These are phyloP conservation scores for Malus sylvestris DNA, from an alignment of 306 rosid species.

Conservation along the genomic window DNA sequence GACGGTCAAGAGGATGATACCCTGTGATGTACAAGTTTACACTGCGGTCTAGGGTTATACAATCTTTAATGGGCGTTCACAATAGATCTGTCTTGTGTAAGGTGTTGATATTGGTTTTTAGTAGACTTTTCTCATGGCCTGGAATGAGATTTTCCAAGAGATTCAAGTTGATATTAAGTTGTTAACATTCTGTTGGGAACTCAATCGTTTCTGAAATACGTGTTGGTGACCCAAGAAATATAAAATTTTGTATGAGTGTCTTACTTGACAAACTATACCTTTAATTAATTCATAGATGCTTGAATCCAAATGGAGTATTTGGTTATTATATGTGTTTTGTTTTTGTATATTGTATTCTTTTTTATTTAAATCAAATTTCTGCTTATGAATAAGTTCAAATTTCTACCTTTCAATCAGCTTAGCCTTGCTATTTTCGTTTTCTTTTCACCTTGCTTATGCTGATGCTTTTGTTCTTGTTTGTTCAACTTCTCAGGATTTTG, in stretches of 20 bases:
- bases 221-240: not conserved
- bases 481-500: constrained; percentile 43
- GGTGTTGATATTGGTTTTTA: not conserved
- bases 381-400: not conserved
- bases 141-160: not conserved
- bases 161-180: not conserved
- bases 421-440: not conserved
- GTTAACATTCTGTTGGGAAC: not conserved
- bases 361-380: not conserved
- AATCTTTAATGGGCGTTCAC: not conserved
- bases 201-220: not conserved
- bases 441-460: not conserved
- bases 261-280: not conserved
- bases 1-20: not conserved
- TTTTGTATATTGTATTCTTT: not conserved
- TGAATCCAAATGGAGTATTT: not conserved
- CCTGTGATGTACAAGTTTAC: not conserved
- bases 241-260: not conserved
- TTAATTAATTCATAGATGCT: not conserved
- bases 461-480: not conserved
- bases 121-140: not conserved
- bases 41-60: not conserved
- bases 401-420: not conserved
- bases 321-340: not conserved
- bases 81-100: not conserved